phyloP scores from a whole-genome alignment of 331 rosid species.

The Ulmus americana region DNA sequence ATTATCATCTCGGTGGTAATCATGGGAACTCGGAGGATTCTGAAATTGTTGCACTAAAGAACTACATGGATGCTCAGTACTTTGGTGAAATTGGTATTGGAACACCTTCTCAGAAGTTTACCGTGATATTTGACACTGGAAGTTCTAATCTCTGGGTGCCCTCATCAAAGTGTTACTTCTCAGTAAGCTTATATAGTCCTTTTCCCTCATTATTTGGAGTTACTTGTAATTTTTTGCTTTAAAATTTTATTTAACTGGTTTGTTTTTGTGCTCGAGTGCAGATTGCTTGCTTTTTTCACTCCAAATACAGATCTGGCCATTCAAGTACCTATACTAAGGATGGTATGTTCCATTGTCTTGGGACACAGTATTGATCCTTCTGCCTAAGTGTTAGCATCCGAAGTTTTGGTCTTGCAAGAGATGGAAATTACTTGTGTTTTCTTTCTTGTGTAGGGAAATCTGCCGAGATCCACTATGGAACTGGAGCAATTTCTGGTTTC shows the following conservation, averaged over 20 bases:
- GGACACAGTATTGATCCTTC: conserved; percentile 5
- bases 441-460: conserved; percentile 44
- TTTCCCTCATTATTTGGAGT: neutral
- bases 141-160: conserved; percentile 77
- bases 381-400: neutral
- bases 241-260: conserved; percentile 8
- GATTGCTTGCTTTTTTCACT: conserved; percentile 62
- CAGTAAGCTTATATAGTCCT: conserved; percentile 31
- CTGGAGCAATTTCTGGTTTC: conserved; percentile 74
- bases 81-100: conserved; percentile 66
- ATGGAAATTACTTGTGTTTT: neutral
- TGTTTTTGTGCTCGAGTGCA: conserved; percentile 26
- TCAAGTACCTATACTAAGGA: conserved; percentile 44
- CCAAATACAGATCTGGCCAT: conserved; percentile 54
- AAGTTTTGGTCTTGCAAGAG: neutral
- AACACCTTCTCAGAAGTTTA: conserved; percentile 58
- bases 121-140: conserved; percentile 62
- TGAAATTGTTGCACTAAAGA: conserved; percentile 45
- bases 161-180: conserved; percentile 57
- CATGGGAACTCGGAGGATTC: conserved; percentile 38
- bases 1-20: conserved; percentile 29
- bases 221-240: neutral
- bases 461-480: conserved; percentile 65
- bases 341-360: conserved; percentile 26
- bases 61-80: conserved; percentile 57